phyloP scores from a whole-genome alignment of 257 asterid species.

The Leptodermis oblonga region DNA sequence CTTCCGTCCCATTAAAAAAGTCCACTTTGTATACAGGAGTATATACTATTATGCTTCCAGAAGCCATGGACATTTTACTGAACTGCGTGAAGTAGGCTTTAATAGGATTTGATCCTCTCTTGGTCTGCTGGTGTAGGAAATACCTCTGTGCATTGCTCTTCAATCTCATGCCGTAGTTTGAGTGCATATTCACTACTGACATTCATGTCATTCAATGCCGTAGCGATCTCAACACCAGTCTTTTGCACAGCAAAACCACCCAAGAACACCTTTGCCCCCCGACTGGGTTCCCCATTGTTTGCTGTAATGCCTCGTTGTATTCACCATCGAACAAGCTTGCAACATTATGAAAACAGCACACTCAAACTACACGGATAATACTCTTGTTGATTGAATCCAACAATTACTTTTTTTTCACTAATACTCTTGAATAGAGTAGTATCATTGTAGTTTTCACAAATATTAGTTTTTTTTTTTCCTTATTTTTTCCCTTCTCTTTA shows the following conservation, averaged over 20 bases:
- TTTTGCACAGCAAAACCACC: slow-evolving; percentile 90
- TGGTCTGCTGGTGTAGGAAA: slow-evolving; percentile 79
- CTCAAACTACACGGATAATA: too few species aligned
- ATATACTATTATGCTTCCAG: too few species aligned
- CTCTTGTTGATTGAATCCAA: too few species aligned
- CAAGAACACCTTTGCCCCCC: slow-evolving; percentile 76
- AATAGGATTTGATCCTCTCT: slow-evolving; percentile 78
- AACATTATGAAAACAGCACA: slow-evolving; percentile 68
- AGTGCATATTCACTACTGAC: slow-evolving; percentile 81
- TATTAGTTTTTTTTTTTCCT: too few species aligned
- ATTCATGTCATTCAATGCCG: slow-evolving; percentile 85
- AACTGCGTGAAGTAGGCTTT: too few species aligned
- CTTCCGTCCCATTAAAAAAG: too few species aligned
- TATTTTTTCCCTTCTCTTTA: too few species aligned
- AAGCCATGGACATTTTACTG: too few species aligned
- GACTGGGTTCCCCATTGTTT: slow-evolving; percentile 81
- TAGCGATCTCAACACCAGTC: slow-evolving; percentile 84
- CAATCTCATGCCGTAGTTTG: slow-evolving; percentile 83
- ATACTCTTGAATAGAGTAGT: too few species aligned
- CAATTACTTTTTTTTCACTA: too few species aligned
- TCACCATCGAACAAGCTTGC: slow-evolving; percentile 83
- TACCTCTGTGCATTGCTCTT: slow-evolving; percentile 83
- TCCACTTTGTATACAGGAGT: too few species aligned
- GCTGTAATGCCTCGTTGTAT: slow-evolving; percentile 94
- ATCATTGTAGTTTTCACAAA: too few species aligned